Percentiles rank a stretch among this genome's conserved stretches.
Conservation (phyloP, 257 asterid genomes). For the Cynanchum wilfordii region DNA sequence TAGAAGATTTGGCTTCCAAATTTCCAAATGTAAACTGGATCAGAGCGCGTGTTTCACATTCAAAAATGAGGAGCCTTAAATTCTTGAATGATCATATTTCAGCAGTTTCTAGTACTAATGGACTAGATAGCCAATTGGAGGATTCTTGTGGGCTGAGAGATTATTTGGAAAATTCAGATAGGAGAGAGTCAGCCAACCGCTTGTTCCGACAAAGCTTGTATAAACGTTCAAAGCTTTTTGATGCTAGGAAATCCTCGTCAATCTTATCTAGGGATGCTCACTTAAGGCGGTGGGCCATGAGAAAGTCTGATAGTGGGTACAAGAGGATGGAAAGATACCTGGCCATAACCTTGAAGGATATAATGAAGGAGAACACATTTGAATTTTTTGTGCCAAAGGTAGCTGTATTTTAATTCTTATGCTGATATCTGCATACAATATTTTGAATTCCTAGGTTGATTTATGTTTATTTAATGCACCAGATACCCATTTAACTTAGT, state of each 20-base stretch:
- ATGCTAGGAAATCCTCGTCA: slow-evolving; percentile 86
- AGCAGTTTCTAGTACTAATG: slow-evolving; percentile 30
- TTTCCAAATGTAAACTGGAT: slow-evolving; percentile 84
- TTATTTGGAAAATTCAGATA: slow-evolving; percentile 89
- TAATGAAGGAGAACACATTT: slow-evolving; percentile 75
- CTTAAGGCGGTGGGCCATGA: slow-evolving; percentile 81
- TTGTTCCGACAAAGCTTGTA: slow-evolving; percentile 89
- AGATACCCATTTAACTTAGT: slow-evolving; percentile 1
- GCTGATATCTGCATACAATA: background rate
- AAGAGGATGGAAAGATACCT: slow-evolving; percentile 79
- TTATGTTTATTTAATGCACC: background rate
- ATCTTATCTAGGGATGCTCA: slow-evolving; percentile 94
- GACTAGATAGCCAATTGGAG: slow-evolving; percentile 42
- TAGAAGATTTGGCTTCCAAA: slow-evolving; percentile 69
- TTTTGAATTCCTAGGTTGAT: background rate
- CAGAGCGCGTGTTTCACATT: slow-evolving; percentile 40
- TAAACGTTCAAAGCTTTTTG: slow-evolving; percentile 87
- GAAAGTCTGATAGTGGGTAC: slow-evolving; percentile 72
- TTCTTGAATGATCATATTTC: slow-evolving; percentile 45
- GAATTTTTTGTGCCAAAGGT: slow-evolving; percentile 90
- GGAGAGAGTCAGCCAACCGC: slow-evolving; percentile 84
- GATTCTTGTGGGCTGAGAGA: slow-evolving; percentile 91
- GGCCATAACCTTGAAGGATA: slow-evolving; percentile 60
- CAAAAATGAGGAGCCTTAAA: slow-evolving; percentile 52
- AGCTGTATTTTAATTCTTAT: slow-evolving; percentile 12